Evolutionary conservation across 768 basidiomycete genomes (phyloP).

Genomic region (Boletus rufocinnamomeus): DNA sequence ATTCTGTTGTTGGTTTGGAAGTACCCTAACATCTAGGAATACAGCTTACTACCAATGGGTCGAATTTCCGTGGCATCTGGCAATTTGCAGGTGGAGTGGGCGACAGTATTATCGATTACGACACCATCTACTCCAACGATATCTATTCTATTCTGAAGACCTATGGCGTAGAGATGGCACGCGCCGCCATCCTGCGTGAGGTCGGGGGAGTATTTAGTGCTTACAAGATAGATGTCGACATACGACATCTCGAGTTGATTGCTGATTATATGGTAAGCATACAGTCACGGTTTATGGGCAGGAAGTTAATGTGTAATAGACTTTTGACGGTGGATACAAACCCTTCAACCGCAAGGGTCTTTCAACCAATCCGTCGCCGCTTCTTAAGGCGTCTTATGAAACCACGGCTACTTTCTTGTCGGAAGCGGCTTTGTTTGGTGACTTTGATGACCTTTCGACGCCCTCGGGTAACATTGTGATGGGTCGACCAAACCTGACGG

Average conservation of each 20-base stretch:
- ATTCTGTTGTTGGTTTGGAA: background rate
- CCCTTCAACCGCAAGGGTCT: constrained; percentile 98
- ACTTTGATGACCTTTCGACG: constrained; percentile 89
- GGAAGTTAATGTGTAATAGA: constrained; percentile 49
- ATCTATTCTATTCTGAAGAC: constrained; percentile 88
- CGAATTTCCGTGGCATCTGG: constrained; percentile 92
- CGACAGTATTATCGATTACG: constrained; percentile 67
- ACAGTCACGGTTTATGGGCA: background rate
- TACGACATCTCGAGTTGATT: constrained; percentile 92
- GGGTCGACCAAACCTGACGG: constrained; percentile 83
- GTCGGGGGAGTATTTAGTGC: constrained; percentile 90
- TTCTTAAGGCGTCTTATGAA: constrained; percentile 97
- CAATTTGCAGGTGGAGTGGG: constrained; percentile 55
- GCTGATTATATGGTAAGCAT: constrained; percentile 96
- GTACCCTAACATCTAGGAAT: background rate
- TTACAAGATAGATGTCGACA: constrained; percentile 95
- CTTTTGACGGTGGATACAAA: constrained; percentile 96
- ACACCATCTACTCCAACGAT: constrained; percentile 91
- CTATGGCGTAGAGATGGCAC: constrained; percentile 97
- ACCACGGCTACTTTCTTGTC: constrained; percentile 93
- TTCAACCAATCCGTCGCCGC: constrained; percentile 88
- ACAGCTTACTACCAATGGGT: constrained; percentile 88
- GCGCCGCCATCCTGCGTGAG: constrained; percentile 86
- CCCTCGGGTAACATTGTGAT: constrained; percentile 93
- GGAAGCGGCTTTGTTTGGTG: constrained; percentile 91